These are phyloP conservation scores for Ogataea kodamae DNA, from an alignment of 805 yeast species.

Conservation along the genomic window DNA sequence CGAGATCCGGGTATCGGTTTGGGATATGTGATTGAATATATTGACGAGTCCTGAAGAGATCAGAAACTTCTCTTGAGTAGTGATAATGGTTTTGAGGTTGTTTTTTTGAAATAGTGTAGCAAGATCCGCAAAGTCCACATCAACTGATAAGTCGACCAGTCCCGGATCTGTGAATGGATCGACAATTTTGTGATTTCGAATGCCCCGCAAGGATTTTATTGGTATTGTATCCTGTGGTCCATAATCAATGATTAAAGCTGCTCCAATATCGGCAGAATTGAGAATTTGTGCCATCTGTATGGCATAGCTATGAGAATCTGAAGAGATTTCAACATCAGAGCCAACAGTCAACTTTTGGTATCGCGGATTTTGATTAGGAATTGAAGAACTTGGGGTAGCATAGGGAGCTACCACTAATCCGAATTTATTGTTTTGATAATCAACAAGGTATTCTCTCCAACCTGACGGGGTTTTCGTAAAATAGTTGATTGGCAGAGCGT, in stretches of 20 bases:
- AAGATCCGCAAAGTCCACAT: constrained; percentile 74
- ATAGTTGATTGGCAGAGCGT: constrained; percentile 76
- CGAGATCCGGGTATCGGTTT: constrained; percentile 37
- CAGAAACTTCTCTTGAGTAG: constrained; percentile 76
- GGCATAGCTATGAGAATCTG: constrained; percentile 63
- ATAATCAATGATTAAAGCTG: constrained; percentile 73
- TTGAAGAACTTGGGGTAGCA: constrained; percentile 58
- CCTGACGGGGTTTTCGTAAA: constrained; percentile 61
- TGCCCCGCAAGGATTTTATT: constrained; percentile 69
- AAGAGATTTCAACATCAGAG: constrained; percentile 67
- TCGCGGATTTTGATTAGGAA: constrained; percentile 51
- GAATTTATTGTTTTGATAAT: constrained; percentile 43
- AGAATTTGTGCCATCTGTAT: constrained; percentile 44
- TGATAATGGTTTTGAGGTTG: constrained; percentile 23
- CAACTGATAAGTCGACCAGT: constrained; percentile 74
- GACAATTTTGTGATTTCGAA: constrained; percentile 66
- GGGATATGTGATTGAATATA: constrained; percentile 56
- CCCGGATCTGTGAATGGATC: constrained; percentile 77
- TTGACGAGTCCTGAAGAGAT: constrained; percentile 72
- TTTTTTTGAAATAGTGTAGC: constrained; percentile 32
- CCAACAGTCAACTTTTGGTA: constrained; percentile 51
- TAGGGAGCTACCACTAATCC: constrained; percentile 54
- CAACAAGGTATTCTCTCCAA: constrained; percentile 79
- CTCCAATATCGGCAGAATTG: constrained; percentile 45
- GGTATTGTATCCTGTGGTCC: constrained; percentile 64